Conservation (phyloP, 2,329 filamentous ascomycete genomes). For the Exophiala aquamarina region DNA sequence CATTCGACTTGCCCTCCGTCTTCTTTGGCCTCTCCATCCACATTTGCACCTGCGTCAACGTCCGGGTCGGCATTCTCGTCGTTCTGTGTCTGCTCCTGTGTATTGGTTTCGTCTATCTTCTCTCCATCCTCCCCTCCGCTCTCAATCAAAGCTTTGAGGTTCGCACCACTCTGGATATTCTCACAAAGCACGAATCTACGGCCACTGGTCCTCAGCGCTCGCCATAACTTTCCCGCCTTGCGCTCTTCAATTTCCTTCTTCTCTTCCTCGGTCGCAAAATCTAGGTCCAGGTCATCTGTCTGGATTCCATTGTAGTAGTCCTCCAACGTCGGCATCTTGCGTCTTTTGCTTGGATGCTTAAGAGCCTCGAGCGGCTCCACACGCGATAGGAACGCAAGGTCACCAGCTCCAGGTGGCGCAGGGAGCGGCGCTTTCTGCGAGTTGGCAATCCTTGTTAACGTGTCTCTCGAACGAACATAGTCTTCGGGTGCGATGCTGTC, state of each 20-base stretch:
- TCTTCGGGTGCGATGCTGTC: constrained; percentile 67
- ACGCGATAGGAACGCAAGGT: constrained; percentile 76
- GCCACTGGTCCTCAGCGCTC: constrained; percentile 73
- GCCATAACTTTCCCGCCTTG: constrained; percentile 88
- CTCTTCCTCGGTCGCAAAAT: constrained; percentile 69
- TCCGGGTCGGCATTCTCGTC: not conserved
- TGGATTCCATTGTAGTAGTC: constrained; percentile 72
- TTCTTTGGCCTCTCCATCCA: not conserved
- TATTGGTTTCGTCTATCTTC: constrained; percentile 1
- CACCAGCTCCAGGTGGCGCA: constrained; percentile 68
- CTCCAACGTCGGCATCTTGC: constrained; percentile 67
- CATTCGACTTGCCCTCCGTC: no score
- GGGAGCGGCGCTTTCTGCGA: constrained; percentile 67
- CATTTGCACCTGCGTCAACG: not conserved
- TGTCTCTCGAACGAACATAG: constrained; percentile 68
- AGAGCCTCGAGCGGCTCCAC: constrained; percentile 68
- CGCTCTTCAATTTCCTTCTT: constrained; percentile 63
- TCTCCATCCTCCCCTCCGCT: constrained; percentile 6
- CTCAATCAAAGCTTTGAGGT: constrained; percentile 48
- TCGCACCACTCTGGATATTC: constrained; percentile 80
- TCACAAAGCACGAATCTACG: constrained; percentile 72
- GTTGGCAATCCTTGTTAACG: constrained; percentile 65
- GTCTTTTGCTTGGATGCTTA: constrained; percentile 64
- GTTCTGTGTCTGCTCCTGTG: constrained; percentile 1
- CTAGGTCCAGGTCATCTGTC: constrained; percentile 80